phyloP scores from a whole-genome alignment of 305 asterid species.

The Fraxinus sp. region DNA sequence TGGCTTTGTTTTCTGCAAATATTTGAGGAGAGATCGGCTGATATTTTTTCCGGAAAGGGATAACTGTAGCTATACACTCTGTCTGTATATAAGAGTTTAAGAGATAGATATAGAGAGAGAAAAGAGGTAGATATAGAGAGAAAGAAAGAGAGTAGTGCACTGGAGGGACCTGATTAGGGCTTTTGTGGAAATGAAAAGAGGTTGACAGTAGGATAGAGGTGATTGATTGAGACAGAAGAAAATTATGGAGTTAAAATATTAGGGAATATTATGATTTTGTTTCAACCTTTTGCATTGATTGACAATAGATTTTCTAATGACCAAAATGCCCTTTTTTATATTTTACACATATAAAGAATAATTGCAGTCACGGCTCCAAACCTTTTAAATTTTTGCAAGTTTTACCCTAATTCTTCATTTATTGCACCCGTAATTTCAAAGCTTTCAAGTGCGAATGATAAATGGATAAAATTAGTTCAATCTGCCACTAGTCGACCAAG shows the following conservation, averaged over 20 bases:
- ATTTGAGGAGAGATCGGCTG: conserved; percentile 34
- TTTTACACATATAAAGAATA: no score
- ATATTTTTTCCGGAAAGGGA: conserved; percentile 41
- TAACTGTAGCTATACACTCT: conserved; percentile 34
- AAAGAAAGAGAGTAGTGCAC: neutral
- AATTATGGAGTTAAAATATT: conserved; percentile 21
- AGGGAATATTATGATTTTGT: conserved; percentile 57
- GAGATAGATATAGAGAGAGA: neutral
- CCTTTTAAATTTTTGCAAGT: neutral
- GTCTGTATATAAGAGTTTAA: neutral
- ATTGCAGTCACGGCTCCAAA: no score
- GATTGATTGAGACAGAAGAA: conserved; percentile 43
- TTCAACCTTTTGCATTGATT: conserved; percentile 54
- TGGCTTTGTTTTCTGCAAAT: conserved; percentile 43
- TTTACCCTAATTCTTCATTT: neutral
- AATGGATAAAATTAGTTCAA: neutral
- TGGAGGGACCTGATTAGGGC: conserved; percentile 50
- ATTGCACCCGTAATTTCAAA: neutral
- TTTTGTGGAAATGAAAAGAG: conserved; percentile 53
- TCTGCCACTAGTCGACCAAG: neutral
- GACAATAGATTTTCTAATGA: conserved; percentile 48
- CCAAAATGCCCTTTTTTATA: conserved; percentile 27
- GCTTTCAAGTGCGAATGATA: neutral
- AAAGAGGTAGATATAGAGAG: neutral
- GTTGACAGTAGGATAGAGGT: conserved; percentile 39